These are phyloP conservation scores for Pugionium dolabratum DNA, from an alignment of 345 rosid genomes.

Conservation along the genomic window DNA sequence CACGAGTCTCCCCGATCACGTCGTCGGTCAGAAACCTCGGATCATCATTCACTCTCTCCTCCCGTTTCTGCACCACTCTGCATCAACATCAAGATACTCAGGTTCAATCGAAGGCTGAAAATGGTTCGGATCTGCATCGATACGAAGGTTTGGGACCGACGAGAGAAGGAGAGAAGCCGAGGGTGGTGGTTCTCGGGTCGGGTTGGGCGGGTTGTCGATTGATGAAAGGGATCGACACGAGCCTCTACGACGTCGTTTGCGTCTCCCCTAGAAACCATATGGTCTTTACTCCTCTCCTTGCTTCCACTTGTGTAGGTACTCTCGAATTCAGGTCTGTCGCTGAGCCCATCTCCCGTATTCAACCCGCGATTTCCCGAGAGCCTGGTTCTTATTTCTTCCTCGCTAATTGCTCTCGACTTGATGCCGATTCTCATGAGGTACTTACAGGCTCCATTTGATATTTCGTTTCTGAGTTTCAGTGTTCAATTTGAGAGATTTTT, in stretches of 20 bases:
- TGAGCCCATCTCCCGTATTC: conserved; percentile 86
- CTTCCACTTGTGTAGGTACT: conserved; percentile 96
- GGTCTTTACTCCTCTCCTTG: conserved; percentile 91
- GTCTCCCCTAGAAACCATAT: conserved; percentile 92
- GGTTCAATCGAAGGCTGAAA: conserved; percentile 35
- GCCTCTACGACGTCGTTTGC: conserved; percentile 75
- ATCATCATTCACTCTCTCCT: conserved; percentile 36
- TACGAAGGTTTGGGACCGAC: conserved; percentile 65
- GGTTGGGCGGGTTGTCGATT: conserved; percentile 97
- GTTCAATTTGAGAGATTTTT: background rate
- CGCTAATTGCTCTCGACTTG: conserved; percentile 74
- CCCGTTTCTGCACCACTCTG: conserved; percentile 47
- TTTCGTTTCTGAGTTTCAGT: background rate
- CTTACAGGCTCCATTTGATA: no score
- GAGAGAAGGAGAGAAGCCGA: conserved; percentile 62
- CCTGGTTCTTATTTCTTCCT: conserved; percentile 83
- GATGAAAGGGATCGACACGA: conserved; percentile 83
- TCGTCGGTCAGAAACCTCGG: conserved; percentile 27
- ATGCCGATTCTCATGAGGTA: conserved; percentile 72
- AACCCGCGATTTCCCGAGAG: conserved; percentile 65
- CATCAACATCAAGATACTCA: conserved; percentile 27
- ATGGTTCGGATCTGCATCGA: conserved; percentile 9
- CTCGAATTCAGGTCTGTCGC: conserved; percentile 89
- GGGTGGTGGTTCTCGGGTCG: conserved; percentile 78
- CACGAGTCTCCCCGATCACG: conserved; percentile 33